Conservation (phyloP, 2,329 filamentous ascomycete species). For the Penicillium sumatraense region DNA sequence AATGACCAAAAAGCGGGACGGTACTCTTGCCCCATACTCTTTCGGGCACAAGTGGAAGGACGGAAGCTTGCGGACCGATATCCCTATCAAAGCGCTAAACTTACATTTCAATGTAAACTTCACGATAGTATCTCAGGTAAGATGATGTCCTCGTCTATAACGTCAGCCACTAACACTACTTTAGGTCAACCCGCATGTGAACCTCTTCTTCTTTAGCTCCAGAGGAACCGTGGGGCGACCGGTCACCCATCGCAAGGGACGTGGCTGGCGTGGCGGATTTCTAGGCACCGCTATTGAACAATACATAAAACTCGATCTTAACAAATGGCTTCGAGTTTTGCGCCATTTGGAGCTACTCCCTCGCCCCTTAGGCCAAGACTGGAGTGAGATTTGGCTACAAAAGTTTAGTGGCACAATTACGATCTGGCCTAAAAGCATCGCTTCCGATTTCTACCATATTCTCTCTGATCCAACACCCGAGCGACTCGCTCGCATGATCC, state of each 20-base stretch:
- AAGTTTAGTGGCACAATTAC: conserved; percentile 93
- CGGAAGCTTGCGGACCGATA: conserved; percentile 89
- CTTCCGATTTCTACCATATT: conserved; percentile 83
- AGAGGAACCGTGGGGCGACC: conserved; percentile 89
- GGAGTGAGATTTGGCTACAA: conserved; percentile 95
- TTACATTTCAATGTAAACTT: conserved; percentile 99
- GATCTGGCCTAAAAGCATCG: conserved; percentile 84
- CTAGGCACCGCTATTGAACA: conserved; percentile 90
- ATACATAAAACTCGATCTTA: conserved; percentile 93
- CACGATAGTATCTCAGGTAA: conserved; percentile 73
- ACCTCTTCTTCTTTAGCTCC: conserved; percentile 97
- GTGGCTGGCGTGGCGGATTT: conserved; percentile 95
- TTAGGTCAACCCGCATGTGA: conserved; percentile 95
- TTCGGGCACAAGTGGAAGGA: conserved; percentile 99
- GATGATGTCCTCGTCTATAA: background rate
- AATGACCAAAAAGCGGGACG: conserved; percentile 82
- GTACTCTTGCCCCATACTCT: conserved; percentile 81
- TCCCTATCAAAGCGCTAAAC: conserved; percentile 91
- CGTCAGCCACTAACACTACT: conserved; percentile 44
- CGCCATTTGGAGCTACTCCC: conserved; percentile 91
- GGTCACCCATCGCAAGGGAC: conserved; percentile 89
- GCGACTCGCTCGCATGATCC: conserved; percentile 83
- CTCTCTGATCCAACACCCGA: conserved; percentile 78
- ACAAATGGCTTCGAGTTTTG: conserved; percentile 96
- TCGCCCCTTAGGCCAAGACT: conserved; percentile 89